Conservation (phyloP, 176 grass and related monocot species). For the Alloteropsis semialata region DNA sequence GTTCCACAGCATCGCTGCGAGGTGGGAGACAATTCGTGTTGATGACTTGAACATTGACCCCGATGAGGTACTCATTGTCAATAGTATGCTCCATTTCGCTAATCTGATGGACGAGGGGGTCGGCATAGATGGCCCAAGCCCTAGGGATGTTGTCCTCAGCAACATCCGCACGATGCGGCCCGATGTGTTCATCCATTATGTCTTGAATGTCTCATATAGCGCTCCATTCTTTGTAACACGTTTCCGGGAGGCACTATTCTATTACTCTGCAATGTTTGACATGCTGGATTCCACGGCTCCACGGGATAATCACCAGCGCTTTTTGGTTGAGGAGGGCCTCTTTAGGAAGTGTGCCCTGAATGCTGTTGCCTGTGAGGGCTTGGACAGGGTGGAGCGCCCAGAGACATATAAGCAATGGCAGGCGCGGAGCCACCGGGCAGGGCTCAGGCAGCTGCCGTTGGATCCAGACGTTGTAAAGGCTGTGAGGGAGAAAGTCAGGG, state of each 20-base stretch:
- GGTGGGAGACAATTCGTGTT: constrained; percentile 10
- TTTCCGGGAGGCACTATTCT: constrained; percentile 40
- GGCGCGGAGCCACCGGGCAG: constrained; percentile 10
- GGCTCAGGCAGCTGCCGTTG: constrained; percentile 34
- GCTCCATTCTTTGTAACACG: constrained; percentile 30
- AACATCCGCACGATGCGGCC: constrained; percentile 33
- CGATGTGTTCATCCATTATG: constrained; percentile 25
- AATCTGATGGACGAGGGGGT: constrained; percentile 36
- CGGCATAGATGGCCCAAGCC: constrained; percentile 9
- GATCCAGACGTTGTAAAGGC: not conserved
- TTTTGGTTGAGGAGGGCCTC: constrained; percentile 33
- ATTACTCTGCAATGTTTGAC: constrained; percentile 31
- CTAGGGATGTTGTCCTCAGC: constrained; percentile 30
- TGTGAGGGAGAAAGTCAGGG: constrained; percentile 23
- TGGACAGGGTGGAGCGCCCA: constrained; percentile 46
- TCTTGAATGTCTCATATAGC: constrained; percentile 22
- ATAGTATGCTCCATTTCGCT: constrained; percentile 12
- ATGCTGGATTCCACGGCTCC: constrained; percentile 1
- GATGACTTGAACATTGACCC: no score
- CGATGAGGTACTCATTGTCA: constrained; percentile 50
- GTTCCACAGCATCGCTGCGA: constrained; percentile 33
- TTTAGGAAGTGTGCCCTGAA: not conserved
- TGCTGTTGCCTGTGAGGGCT: constrained; percentile 43
- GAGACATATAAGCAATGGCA: constrained; percentile 56
- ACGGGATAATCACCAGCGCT: not conserved